Evolutionary conservation across 2,329 filamentous ascomycete genomes (phyloP), one percentile per base, ranked within the genome.

Genomic region (Penicillium sp.): DNA sequence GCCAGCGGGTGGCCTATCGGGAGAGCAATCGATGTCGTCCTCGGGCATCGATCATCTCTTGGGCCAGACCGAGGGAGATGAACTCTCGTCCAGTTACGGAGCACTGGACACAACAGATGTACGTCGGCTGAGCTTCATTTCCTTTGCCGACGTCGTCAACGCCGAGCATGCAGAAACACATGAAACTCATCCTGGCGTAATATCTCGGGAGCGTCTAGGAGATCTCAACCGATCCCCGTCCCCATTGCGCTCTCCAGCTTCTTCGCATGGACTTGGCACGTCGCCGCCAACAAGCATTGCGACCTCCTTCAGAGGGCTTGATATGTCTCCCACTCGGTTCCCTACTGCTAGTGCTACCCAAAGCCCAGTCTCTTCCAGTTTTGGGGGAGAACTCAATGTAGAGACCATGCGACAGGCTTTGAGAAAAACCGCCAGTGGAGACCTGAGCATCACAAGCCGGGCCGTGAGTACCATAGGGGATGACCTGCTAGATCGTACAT

Each of bases 331-430:
- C 1, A 74, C 76, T 54, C 75, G 84, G 82, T 34, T 91, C 89
- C 70, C 88, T 88, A 19, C 64, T 71, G 3, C 80, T 80, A 27
- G 81, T 82, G 46, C 27, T 44, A 75, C 80, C 10, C 80, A 81
- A 60, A 81, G 80, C 54, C 81, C 84, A 51, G 76, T 84, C 34
- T 63, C 73, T 34, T 73, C 80, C 48, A 78, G 59, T 50, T 65
- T 79, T 59, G 82, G 80, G 45, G 84, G 86, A 27, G 92, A 96
- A 61, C 78, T 97, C 58, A 91, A 89, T 58, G 89, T 97, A 63
- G 92, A 97, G 79, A 97, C 92, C 4, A 96, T 97, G 92, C 84
- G 88, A 51, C 92, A 97, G 75, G 92, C 91, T 16, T 79, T 97
- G 69, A 82, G 90, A 70, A 88, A 90, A 73, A 96, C 92, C 15